Percentiles rank a stretch among this genome's conserved stretches.
phyloP scores from a whole-genome alignment of 129 eudicot species.

The Glebionis coronaria region DNA sequence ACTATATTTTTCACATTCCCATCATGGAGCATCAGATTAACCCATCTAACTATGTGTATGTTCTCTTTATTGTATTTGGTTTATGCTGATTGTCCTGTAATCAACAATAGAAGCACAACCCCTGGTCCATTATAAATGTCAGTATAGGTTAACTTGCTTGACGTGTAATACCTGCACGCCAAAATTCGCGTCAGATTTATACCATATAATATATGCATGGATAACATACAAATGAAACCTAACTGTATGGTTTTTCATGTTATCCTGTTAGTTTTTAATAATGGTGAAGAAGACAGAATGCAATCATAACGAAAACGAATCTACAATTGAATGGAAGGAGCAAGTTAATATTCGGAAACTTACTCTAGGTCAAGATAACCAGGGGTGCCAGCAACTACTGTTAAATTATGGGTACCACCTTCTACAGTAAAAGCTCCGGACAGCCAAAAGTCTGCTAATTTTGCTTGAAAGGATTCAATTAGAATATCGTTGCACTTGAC shows the following conservation, averaged over 20 bases:
- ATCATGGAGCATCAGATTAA: slow-evolving; percentile 14
- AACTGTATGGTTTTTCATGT: no score
- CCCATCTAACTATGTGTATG: slow-evolving; percentile 20
- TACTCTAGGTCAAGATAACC: slow-evolving; percentile 46
- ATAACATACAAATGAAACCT: background rate
- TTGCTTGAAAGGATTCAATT: slow-evolving; percentile 40
- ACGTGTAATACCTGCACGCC: slow-evolving; percentile 35
- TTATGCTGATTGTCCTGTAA: slow-evolving; percentile 32
- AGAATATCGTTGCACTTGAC: slow-evolving; percentile 42
- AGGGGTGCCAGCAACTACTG: slow-evolving; percentile 27
- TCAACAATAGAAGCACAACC: slow-evolving; percentile 32
- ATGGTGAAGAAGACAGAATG: no score
- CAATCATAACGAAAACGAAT: background rate
- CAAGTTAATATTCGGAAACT: background rate
- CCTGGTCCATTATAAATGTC: no score
- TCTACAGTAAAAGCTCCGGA: slow-evolving; percentile 34
- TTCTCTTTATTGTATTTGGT: slow-evolving; percentile 4
- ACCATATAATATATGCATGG: slow-evolving; percentile 1
- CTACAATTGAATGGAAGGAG: no score
- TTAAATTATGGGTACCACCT: slow-evolving; percentile 29
- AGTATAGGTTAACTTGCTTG: slow-evolving; percentile 33
- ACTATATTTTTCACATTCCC: slow-evolving; percentile 24
- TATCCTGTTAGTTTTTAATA: no score
- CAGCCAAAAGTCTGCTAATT: slow-evolving; percentile 54
- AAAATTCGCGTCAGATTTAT: background rate